phyloP scores from a whole-genome alignment of 495 filamentous ascomycete genomes.

The Pseudotulostoma volvatum region DNA sequence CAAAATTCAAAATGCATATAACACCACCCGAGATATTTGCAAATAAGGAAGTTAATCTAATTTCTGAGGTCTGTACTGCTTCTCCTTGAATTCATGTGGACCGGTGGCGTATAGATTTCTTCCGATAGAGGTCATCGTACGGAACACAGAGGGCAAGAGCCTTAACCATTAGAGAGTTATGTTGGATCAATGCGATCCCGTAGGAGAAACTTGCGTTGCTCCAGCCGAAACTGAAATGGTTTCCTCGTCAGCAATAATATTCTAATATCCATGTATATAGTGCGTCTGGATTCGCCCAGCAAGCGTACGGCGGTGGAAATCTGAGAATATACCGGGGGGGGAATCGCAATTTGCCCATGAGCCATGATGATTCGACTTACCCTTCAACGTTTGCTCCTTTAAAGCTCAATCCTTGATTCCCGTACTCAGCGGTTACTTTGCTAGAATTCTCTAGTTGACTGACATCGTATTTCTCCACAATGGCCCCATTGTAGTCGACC shows the following conservation, averaged over 20 bases:
- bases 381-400: constrained; percentile 71
- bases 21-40: no score
- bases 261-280: not conserved
- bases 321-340: no score
- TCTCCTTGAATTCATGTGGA: no score
- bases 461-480: constrained; percentile 83
- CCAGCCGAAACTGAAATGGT: constrained; percentile 58
- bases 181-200: constrained; percentile 49
- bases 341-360: no score
- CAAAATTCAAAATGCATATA: no score
- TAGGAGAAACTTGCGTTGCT: constrained; percentile 75
- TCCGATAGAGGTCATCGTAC: not conserved
- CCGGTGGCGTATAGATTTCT: no score
- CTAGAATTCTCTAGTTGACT: constrained; percentile 58
- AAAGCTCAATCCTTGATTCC: constrained; percentile 70
- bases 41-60: no score
- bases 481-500: constrained; percentile 71
- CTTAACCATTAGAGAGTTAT: not conserved
- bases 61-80: no score
- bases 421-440: constrained; percentile 69
- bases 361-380: no score
- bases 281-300: no score
- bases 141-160: not conserved
- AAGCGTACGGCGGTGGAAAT: no score
- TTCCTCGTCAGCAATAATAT: constrained; percentile 8